Evolutionary conservation across 371 early-diverging fungal genomes (phyloP).

Genomic region (Mucor irregularis): DNA sequence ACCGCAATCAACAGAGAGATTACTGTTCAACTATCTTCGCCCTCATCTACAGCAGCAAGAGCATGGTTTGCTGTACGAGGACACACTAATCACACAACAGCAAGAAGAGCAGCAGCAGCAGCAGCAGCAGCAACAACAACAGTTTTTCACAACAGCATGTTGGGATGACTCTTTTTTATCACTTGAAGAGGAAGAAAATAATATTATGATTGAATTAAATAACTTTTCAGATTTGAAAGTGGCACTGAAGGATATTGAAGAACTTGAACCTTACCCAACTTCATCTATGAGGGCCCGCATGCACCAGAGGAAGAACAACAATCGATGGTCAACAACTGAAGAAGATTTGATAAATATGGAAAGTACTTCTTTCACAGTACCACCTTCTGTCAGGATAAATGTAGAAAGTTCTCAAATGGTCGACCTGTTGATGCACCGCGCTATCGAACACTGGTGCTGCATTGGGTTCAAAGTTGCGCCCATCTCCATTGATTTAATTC

Average conservation of each 20-base stretch:
- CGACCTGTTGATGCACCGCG: conserved; percentile 24
- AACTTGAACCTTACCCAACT: background rate
- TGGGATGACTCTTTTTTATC: conserved; percentile 12
- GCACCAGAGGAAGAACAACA: background rate
- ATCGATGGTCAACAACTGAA: conserved; percentile 14
- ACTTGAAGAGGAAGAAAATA: conserved; percentile 6
- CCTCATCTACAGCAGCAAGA: background rate
- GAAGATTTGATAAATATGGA: conserved; percentile 5
- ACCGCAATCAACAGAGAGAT: conserved; percentile 10
- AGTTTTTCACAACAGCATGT: background rate
- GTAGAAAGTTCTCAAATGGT: conserved; percentile 18
- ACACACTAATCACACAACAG: too few species aligned
- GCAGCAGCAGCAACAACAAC: background rate
- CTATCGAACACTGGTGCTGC: conserved; percentile 31
- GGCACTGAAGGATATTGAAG: conserved; percentile 15
- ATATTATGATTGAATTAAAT: conserved; percentile 10
- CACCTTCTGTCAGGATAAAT: conserved; percentile 13
- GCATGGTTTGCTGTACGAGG: too few species aligned
- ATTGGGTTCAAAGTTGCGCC: conserved; percentile 31
- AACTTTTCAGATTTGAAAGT: conserved; percentile 18
- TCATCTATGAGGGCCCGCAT: background rate
- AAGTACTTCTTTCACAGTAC: conserved; percentile 1
- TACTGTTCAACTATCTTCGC: conserved; percentile 13
- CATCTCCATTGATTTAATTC: conserved; percentile 14
- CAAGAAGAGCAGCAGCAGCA: background rate